phyloP scores from a whole-genome alignment of 139 green algal species.

The Chlamydomonas sp. region DNA sequence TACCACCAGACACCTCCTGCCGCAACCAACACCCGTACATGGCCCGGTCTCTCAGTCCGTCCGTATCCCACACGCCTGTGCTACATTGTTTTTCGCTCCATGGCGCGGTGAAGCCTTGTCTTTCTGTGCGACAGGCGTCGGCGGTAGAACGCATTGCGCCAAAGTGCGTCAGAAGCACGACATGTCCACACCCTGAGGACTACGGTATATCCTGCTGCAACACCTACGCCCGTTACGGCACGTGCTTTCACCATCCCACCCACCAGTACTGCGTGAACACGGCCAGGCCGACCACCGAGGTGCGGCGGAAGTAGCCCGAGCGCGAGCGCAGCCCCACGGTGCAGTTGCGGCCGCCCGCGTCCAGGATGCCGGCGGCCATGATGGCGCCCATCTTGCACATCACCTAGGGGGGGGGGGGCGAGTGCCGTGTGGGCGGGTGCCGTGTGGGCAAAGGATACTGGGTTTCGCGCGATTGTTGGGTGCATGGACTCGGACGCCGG shows the following conservation, averaged over 20 bases:
- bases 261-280: conserved; percentile 98
- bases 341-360: conserved; percentile 93
- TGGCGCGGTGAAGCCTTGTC: no score
- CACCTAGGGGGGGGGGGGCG: conserved; percentile 27
- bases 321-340: conserved; percentile 83
- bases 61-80: no score
- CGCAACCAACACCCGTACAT: no score
- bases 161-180: no score
- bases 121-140: no score
- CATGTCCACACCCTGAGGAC: not conserved
- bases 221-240: not conserved
- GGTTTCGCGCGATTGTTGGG: no score
- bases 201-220: not conserved
- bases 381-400: conserved; percentile 96
- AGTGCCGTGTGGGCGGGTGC: not conserved
- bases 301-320: conserved; percentile 87
- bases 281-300: conserved; percentile 86
- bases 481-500: no score
- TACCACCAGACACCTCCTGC: no score
- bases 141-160: no score
- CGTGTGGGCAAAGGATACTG: not conserved
- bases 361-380: conserved; percentile 94
- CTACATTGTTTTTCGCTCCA: no score
- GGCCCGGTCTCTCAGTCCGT: no score
- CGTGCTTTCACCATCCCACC: not conserved